Evolutionary conservation across 805 yeast genomes (phyloP), one percentile per base, ranked within the genome.

Genomic region (Lipomyces spencermartinsiae): DNA sequence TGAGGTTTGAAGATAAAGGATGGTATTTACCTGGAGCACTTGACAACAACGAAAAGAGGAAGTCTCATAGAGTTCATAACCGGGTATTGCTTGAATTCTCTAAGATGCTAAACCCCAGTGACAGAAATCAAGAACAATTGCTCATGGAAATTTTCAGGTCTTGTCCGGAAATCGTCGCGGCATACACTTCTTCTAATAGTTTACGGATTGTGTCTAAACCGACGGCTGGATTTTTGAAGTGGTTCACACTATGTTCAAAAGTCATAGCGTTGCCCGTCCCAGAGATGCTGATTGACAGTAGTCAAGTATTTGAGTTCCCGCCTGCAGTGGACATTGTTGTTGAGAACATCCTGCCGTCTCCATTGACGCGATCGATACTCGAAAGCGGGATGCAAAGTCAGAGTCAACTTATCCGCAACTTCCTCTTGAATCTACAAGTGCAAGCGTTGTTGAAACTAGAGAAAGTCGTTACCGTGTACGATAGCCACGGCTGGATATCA

Each of bases 141-240:
- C 84, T 83, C 0, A 74, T 87, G 7, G 75, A 78, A 12, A 83
- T 90, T 19, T 79, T 94, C 51, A 68, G 78, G 3, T 75, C 80
- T 46, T 81, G 86, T 54, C 90, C 91, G 1, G 97, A 93, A 74
- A 80, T 94, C 29, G 83, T 91, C 0, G 87, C 92, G 0, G 90
- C 93, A 1, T 93, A 89, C 73, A 72, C 77, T 59, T 54, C 49
- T 34, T 75, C 71, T 3, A 69, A 67, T 7, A 64, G 74, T 14
- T 72, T 71, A 37, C 83, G 87, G 71, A 89, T 91, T 75, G 96
- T 91, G 69, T 97, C 98, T 0, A 86, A 88, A 60, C 79, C 90
- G 65, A 83, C 94, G 0, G 88, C 94, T 12, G 92, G 90, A 80
- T 93, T 96, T 93, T 82, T 92, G 59, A 90, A 95, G 7, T 89